Base-by-base conservation (phyloP, 352 stramenopile genomes). In the Plasmopara muralis region DNA sequence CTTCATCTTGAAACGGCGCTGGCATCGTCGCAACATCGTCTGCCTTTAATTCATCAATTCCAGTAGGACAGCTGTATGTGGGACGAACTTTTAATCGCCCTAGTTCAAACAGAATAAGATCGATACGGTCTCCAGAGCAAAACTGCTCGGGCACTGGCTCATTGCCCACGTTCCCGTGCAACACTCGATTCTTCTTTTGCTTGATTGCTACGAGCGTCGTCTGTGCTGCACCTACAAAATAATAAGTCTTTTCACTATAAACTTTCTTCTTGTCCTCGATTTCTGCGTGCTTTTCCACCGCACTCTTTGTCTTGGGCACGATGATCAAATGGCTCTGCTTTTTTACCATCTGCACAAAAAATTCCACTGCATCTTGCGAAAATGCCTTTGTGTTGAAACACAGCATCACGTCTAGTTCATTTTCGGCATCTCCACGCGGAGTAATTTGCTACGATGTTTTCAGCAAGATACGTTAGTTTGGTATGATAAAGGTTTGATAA, bases 21-120 rank as follows among this genome's bases (percentile, higher is more conserved):
- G 76, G 77, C 37, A 85, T 74, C 31, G 28, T 2, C 47, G 28
- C 30, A 9, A 44, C 52, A 37, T 55, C 18, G 2, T 65, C 51
- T 14, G 34, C 41, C 15, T 6, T 53, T 8, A 57, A 55, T 13
- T 51, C 49, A 41, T 47, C 0, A 9, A 20, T 40, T 30, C 15
- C 54, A 52, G 13, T 50, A 42, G 43, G 42, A 8, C 31, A 47
- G 30, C 55, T 62, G n/a, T 52, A 47, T n/a, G 46, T 33, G 14
- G 66, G 34, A 8, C 63, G 57, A 37, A 87, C 78, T 40, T 72
- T 63, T 39, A 91, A 60, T 20, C 67, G 76, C 28, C 64, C 63
- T 9, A 93, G 60, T 50, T 87, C 75, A 40, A 80, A 93, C 62
- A 89, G 62, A 39, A 93, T 38, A 18, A 93, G 56, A 38, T 93